Evolutionary conservation across 2,329 filamentous ascomycete genomes (phyloP), one percentile per base, ranked within the genome.

Genomic region (Fusarium papillatum): DNA sequence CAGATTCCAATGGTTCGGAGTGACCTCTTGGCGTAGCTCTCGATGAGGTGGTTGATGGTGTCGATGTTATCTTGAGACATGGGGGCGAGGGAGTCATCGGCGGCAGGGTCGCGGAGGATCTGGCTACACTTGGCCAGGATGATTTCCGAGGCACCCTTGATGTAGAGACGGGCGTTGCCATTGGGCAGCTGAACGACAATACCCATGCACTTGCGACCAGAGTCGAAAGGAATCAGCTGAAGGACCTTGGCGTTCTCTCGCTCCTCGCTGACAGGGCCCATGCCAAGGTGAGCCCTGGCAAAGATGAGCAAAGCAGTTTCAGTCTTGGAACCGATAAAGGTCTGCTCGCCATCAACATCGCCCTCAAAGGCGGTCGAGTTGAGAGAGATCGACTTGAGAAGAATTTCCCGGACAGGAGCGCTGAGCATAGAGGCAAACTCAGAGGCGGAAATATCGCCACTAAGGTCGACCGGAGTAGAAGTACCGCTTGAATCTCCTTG

Each of bases 1-100:
- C 95, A 88, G 74, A 98, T 90, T 53, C 93, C 95, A 77, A 98
- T 97, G 2, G 95, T 97, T 74, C 95, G 91, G 38, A 98, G 88
- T 10, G 95, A 97, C 22, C 93, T 90, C 31, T 90, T 91, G 13
- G 95, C 95, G 81, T 98, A 98, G 59, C 88, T 90, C 73, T 93
- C 91, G 77, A 98, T 97, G 60, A 95, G 87, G 26, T 88, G 85
- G 75, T 90, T 90, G 74, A 98, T 82, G 10, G 85, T 88, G 72
- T 89, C 84, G 64, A 86, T 86, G 75, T 92, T 90, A 55, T 90
- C 88, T 29, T 86, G 82, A 14, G 87, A 88, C 73, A 93, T 82
- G 1, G 85, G 74, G 1, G 84, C 74, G n/a, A 85, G 78, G 4
- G 86, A 83, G 38, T 84, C 79, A 75, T 88, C 87, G 24, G 77